Percentiles rank a stretch among this genome's conserved stretches.
These are phyloP conservation scores for Epichloe sibirici DNA, from an alignment of 2,329 filamentous ascomycete genomes.

Conservation along the genomic window DNA sequence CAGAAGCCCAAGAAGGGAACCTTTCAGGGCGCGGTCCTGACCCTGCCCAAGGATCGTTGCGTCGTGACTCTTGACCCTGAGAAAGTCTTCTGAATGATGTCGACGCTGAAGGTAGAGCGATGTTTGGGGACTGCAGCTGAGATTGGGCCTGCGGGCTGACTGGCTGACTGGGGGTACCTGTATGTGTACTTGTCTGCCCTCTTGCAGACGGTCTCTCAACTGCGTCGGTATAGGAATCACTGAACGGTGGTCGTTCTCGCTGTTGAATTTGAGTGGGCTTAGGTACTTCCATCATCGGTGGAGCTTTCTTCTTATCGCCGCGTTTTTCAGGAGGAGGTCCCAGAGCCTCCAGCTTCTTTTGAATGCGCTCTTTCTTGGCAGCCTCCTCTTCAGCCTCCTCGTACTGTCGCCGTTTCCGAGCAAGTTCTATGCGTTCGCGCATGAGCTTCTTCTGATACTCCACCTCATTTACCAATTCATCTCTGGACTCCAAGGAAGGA, in stretches of 20 bases:
- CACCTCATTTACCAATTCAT: conserved; percentile 39
- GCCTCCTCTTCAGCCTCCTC: conserved; percentile 62
- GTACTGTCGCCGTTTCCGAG: conserved; percentile 54
- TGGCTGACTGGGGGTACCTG: neutral
- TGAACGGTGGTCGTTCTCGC: conserved; percentile 13
- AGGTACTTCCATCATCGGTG: conserved; percentile 28
- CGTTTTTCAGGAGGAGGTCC: conserved; percentile 52
- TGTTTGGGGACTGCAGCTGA: conserved; percentile 9
- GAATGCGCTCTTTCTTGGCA: conserved; percentile 57
- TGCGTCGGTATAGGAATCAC: conserved; percentile 8
- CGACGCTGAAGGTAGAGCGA: conserved; percentile 8
- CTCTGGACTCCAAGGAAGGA: conserved; percentile 18
- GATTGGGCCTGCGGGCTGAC: conserved; percentile 3
- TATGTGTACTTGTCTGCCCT: neutral
- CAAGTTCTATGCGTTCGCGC: conserved; percentile 56
- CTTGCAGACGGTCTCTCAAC: neutral
- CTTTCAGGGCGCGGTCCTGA: conserved; percentile 32
- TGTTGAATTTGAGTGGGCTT: conserved; percentile 24
- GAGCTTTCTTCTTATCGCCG: conserved; percentile 38
- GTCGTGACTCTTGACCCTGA: conserved; percentile 21
- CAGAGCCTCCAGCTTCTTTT: conserved; percentile 58
- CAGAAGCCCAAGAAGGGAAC: conserved; percentile 37
- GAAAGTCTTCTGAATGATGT: conserved; percentile 16
- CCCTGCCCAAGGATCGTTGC: conserved; percentile 26
- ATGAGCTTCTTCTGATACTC: conserved; percentile 60